Base-by-base conservation (phyloP, 768 basidiomycete species). In the Coprinopsis marcescibilis region DNA sequence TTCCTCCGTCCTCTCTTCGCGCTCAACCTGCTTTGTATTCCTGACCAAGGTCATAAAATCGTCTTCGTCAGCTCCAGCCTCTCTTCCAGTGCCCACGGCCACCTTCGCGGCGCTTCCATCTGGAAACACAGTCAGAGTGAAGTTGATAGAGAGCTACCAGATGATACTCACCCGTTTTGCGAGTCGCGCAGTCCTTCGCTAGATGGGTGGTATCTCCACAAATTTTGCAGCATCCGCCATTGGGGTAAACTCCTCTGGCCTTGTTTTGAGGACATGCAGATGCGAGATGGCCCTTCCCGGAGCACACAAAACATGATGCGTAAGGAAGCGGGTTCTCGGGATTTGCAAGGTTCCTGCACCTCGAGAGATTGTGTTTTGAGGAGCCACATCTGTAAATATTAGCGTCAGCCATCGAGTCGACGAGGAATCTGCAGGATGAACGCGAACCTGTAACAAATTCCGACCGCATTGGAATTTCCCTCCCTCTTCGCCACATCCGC, bases 231-330 rank as follows among this genome's bases (percentile, higher is more conserved):
- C 73, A 78, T 2, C 94, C 94, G 20, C 92, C 92, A 50, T 95
- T 85, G 0, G 91, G 89, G 55, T 96, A 96, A 20, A 95, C 73
- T 0, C 93, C 91, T 55, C 79, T 86, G 0, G 72, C 73, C 52
- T 76, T 75, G 58, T 96, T 96, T 55, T 83, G 65, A 0, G 89
- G 85, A 63, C 94, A 97, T 12, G 77, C 65, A 1, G 87, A 83
- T 2, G 89, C 88, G 1, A 97, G 75, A 59, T 97, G 94, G 1
- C 94, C 94, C 55, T 76, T 83, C 3, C 71, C 74, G 3, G 78
- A 80, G 60, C 94, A 97, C 15, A 97, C 85, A 60, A 92, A 97
- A 65, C 94, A 97, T 3, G 84, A 87, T 0, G 94, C 93, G 55
- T 81, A 92, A 1, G 93, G 94, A 2, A 91, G 71, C 1, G 86